A percentile compares a stretch with the other conserved stretches of the same genome.
phyloP scores from a whole-genome alignment of 805 yeast species.

The Hanseniaspora valbyensis region DNA sequence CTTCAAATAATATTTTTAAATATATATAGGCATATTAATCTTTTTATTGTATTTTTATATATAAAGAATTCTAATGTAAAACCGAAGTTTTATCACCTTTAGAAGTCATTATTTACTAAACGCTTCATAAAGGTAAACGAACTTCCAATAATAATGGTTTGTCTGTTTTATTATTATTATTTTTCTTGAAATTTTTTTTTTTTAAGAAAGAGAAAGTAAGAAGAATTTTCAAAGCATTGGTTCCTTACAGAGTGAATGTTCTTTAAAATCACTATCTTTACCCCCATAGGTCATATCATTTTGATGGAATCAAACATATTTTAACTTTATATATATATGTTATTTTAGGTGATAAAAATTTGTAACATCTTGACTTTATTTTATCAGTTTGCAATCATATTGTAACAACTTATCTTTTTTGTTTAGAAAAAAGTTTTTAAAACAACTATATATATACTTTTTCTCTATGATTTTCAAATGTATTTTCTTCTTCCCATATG shows the following conservation, averaged over 20 bases:
- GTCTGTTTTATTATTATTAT: too few species aligned
- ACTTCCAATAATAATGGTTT: conserved; percentile 5
- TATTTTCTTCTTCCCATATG: conserved; percentile 47
- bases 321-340: background rate
- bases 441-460: conserved; percentile 19
- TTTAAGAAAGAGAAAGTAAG: background rate
- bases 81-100: conserved; percentile 12
- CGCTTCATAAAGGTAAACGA: conserved; percentile 14
- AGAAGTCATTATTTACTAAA: conserved; percentile 3
- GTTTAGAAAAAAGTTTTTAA: background rate
- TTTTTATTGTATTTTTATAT: background rate
- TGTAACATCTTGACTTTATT: background rate
- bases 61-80: background rate
- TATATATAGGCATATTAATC: too few species aligned
- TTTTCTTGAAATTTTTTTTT: background rate
- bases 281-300: conserved; percentile 16
- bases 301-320: conserved; percentile 10
- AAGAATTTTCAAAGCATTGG: background rate
- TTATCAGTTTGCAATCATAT: too few species aligned
- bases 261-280: conserved; percentile 15
- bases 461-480: conserved; percentile 28
- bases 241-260: conserved; percentile 16
- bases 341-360: too few species aligned
- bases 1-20: background rate
- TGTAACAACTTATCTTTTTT: too few species aligned